These are phyloP conservation scores for Lipomyces yamanashiensis DNA, from an alignment of 805 yeast genomes.

Conservation along the genomic window DNA sequence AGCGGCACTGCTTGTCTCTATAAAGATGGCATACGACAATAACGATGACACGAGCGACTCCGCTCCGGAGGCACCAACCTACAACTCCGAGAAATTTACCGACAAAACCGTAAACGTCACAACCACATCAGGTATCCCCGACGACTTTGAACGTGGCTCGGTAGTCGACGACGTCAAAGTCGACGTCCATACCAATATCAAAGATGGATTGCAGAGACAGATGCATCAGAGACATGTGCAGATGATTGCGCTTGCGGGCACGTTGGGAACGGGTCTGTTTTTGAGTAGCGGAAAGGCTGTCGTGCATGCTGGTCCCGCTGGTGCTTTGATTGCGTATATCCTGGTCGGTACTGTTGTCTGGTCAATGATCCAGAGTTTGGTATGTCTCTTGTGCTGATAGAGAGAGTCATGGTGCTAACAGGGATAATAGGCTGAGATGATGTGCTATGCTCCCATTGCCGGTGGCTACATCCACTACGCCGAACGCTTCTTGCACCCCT, in stretches of 20 bases:
- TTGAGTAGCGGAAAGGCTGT: slow-evolving; percentile 34
- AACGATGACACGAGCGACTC: not conserved
- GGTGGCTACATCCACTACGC: slow-evolving; percentile 60
- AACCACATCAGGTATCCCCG: not conserved
- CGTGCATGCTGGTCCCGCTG: slow-evolving; percentile 43
- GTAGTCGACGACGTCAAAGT: slow-evolving; percentile 17
- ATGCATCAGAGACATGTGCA: slow-evolving; percentile 74
- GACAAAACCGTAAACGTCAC: not conserved
- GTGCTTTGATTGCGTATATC: slow-evolving; percentile 44
- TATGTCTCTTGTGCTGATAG: not conserved
- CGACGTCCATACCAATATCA: slow-evolving; percentile 26
- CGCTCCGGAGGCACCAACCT: not conserved
- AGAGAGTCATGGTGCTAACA: not conserved
- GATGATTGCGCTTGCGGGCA: slow-evolving; percentile 78
- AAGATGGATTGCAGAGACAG: slow-evolving; percentile 47
- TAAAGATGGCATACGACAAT: not conserved
- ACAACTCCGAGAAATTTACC: not conserved
- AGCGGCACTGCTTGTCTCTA: not conserved
- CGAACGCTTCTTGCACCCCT: slow-evolving; percentile 65
- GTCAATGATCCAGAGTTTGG: slow-evolving; percentile 33
- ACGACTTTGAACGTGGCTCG: slow-evolving; percentile 14
- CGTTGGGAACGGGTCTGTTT: slow-evolving; percentile 79
- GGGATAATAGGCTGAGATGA: slow-evolving; percentile 25
- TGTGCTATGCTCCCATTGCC: slow-evolving; percentile 50
- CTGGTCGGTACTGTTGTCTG: slow-evolving; percentile 35